Evolutionary conservation across 768 basidiomycete species (phyloP).

Genomic region (Lanmaoa rubissima): DNA sequence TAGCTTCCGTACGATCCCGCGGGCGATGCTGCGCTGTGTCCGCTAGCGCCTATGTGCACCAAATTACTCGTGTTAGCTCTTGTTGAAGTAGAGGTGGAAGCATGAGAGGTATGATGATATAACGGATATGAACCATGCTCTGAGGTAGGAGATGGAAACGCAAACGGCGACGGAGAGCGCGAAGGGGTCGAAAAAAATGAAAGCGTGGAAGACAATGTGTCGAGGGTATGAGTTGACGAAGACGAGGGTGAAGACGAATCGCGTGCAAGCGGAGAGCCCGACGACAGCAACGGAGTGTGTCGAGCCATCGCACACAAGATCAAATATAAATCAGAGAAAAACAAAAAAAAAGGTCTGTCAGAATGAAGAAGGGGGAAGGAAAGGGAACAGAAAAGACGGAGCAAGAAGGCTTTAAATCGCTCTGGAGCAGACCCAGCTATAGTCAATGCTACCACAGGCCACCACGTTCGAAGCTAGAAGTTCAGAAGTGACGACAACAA

Average conservation of each 20-base stretch:
- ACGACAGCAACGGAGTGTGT: not conserved
- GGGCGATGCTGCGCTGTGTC: constrained; percentile 19
- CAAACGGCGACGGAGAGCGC: not conserved
- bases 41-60: constrained; percentile 14
- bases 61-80: constrained; percentile 10
- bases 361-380: not conserved
- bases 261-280: not conserved
- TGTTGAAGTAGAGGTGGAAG: not conserved
- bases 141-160: not conserved
- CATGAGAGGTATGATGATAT: not conserved
- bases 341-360: not conserved
- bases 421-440: not conserved
- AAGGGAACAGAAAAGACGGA: not conserved
- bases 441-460: not conserved
- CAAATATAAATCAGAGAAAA: not conserved
- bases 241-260: not conserved
- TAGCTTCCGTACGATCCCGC: constrained; percentile 25
- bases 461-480: constrained; percentile 13
- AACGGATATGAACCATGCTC: not conserved
- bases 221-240: not conserved
- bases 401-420: not conserved
- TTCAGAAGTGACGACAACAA: not conserved
- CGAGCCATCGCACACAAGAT: constrained; percentile 7
- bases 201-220: constrained; percentile 5
- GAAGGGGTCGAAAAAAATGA: not conserved